Evolutionary conservation across 2,329 filamentous ascomycete species (phyloP).

Genomic region (Fusarium nematophilum): DNA sequence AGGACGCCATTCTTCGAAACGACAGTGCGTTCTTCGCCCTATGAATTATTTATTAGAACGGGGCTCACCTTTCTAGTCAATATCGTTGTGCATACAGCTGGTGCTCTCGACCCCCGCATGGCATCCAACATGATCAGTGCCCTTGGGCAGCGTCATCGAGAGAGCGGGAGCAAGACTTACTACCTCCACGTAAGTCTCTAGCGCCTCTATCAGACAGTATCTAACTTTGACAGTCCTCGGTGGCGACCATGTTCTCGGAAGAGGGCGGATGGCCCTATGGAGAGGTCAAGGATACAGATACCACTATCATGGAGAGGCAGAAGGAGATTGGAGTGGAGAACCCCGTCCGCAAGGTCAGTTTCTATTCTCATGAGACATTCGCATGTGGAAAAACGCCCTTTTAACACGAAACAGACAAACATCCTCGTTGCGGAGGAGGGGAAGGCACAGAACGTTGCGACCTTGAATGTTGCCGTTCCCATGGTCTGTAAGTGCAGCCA

Average conservation of each 20-base stretch:
- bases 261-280: conserved; percentile 48
- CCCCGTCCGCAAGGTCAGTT: conserved; percentile 44
- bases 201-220: accelerated
- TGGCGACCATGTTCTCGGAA: conserved; percentile 40
- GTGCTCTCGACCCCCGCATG: conserved; percentile 43
- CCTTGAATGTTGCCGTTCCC: conserved; percentile 45
- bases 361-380: not conserved
- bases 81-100: conserved; percentile 51
- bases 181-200: conserved; percentile 48
- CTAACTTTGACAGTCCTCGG: conserved; percentile 40
- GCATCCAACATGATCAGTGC: conserved; percentile 47
- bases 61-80: conserved; percentile 44
- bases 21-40: conserved; percentile 36
- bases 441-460: conserved; percentile 44
- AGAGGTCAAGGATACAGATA: conserved; percentile 47
- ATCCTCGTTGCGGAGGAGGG: conserved; percentile 44
- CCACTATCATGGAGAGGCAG: conserved; percentile 43
- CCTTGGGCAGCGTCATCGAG: conserved; percentile 45
- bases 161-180: conserved; percentile 42
- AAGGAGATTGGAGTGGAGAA: conserved; percentile 42
- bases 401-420: conserved; percentile 38
- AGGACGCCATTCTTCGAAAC: conserved; percentile 36
- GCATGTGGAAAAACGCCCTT: too few relatives aligned
- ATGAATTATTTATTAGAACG: accelerated
- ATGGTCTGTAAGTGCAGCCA: conserved; percentile 42